Conservation (phyloP, 2,329 filamentous ascomycete genomes). For the Rosellinia necatrix region DNA sequence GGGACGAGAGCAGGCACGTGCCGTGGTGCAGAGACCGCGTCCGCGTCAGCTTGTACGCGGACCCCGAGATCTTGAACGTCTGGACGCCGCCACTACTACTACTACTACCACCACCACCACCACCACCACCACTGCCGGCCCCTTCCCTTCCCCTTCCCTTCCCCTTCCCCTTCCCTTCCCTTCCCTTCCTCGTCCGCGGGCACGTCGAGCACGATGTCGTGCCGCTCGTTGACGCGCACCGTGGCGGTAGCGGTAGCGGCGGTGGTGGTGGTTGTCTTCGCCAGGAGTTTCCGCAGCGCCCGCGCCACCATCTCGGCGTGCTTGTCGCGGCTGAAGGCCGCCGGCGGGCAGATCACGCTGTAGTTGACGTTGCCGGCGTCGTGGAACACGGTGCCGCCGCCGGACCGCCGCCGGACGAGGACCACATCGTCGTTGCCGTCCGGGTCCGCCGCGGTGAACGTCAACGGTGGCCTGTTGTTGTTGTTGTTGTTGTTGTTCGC, state of each 20-base stretch:
- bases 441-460: no score
- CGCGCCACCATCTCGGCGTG: slow-evolving; percentile 92
- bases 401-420: slow-evolving; percentile 82
- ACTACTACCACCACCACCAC: no score
- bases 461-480: no score
- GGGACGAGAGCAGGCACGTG: slow-evolving; percentile 81
- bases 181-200: no score
- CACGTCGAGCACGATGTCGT: slow-evolving; percentile 77
- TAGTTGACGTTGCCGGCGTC: slow-evolving; percentile 94
- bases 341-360: slow-evolving; percentile 82
- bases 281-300: slow-evolving; percentile 66
- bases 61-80: slow-evolving; percentile 84
- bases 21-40: slow-evolving; percentile 87
- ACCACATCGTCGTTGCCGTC: slow-evolving; percentile 45
- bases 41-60: slow-evolving; percentile 90
- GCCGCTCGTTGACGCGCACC: slow-evolving; percentile 81
- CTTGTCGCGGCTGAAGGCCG: slow-evolving; percentile 77
- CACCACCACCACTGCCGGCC: no score
- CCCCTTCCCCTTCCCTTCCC: no score
- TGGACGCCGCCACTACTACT: no score
- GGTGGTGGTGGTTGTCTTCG: slow-evolving; percentile 37
- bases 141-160: no score
- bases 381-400: slow-evolving; percentile 93
- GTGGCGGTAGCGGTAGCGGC: no score
- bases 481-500: no score